Evolutionary conservation across 306 rosid genomes (phyloP), one percentile per base, ranked within the genome.

Genomic region (Prosopis cineraria): DNA sequence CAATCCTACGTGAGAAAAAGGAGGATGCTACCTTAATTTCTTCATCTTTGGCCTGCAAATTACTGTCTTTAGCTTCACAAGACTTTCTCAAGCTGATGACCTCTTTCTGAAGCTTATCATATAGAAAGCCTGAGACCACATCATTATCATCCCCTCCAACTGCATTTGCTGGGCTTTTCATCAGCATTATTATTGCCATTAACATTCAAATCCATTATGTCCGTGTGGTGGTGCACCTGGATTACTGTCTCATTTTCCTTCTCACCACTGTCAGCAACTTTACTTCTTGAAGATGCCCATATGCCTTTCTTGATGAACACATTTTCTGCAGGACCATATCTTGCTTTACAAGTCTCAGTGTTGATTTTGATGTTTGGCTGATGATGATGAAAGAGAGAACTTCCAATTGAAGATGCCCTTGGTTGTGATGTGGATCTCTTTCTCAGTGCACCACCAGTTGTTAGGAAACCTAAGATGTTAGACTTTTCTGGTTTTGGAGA

Each of bases 391-490:
- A 84, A 77, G 74, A 84, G 68, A 79, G 91, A 75, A 83, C 65
- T 72, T 84, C 83, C 82, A 29, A 86, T 71, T 3, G 73, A 27
- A 36, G 94, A 87, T 68, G 81, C 91, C 72, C 96, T 88, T 77
- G 96, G 93, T 77, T 89, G 91, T 43, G 98, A 94, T 36, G 89
- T 85, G 65, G 98, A 90, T 80, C 96, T 89, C 87, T 90, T 94
- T 81, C 81, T 84, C 34, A 69, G 78, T 58, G 92, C 90, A 74
- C 83, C 83, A 63, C 76, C 76, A 74, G 89, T 86, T 60, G 94
- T 88, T 45, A 84, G 80, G 76, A 92, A 94, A 43, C 96, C 88
- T 68, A 87, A 81, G 82, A 94, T 82, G 83, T 84, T 94, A 52
- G 93, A 87, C 79, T 89, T 85, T 73, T 85, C 97, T 17, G 82